These are phyloP conservation scores for Rhodomyrtus psidioides DNA, from an alignment of 441 rosid genomes.

Conservation along the genomic window DNA sequence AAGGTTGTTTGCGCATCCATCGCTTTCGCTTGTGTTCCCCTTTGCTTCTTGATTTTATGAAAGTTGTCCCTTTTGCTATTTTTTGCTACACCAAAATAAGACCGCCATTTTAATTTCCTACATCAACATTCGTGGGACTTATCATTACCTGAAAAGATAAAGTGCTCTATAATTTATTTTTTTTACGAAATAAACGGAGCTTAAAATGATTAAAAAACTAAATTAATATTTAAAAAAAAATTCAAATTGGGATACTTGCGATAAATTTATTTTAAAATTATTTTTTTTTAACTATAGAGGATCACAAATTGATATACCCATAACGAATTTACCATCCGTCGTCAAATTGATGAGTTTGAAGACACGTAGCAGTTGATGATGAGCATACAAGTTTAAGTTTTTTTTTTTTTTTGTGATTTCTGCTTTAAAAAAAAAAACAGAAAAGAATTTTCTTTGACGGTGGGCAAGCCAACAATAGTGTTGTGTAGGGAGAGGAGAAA, in stretches of 20 bases:
- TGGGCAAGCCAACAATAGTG: background rate
- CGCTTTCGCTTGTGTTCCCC: background rate
- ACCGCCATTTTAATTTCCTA: background rate
- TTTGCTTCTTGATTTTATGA: background rate
- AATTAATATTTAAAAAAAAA: too few species aligned
- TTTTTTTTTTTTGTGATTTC: too few species aligned
- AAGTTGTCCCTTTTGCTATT: background rate
- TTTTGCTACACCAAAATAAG: background rate
- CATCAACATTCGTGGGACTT: background rate
- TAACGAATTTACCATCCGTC: too few species aligned
- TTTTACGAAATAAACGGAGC: too few species aligned
- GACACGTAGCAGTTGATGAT: too few species aligned
- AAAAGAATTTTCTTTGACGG: background rate
- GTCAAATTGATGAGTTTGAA: too few species aligned
- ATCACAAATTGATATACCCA: accelerated
- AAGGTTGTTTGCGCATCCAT: background rate
- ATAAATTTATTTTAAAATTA: too few species aligned
- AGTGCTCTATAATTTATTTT: too few species aligned
- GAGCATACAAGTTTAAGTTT: too few species aligned
- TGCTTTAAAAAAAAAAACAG: too few species aligned
- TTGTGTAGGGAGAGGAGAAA: background rate
- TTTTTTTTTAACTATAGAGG: too few species aligned
- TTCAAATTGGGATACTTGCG: accelerated
- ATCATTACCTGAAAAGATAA: background rate
- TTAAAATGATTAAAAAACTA: too few species aligned